These are phyloP conservation scores for Hibiscus syriacus DNA, from an alignment of 345 rosid species.

Conservation along the genomic window DNA sequence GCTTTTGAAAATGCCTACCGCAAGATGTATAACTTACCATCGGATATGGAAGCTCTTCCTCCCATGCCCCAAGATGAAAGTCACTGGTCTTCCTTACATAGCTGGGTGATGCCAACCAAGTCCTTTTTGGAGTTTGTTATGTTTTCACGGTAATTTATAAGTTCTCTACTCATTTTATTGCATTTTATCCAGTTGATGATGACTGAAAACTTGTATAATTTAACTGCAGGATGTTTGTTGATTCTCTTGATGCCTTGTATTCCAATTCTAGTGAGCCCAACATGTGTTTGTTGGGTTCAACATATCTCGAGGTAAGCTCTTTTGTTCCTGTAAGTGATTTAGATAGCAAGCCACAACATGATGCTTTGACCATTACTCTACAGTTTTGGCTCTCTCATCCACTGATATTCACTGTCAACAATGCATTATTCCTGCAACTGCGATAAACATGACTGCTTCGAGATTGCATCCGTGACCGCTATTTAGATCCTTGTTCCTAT, in stretches of 20 bases:
- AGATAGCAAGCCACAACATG: too few species aligned
- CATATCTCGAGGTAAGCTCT: slow-evolving; percentile 52
- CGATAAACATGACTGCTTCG: too few species aligned
- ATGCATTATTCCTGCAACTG: too few species aligned
- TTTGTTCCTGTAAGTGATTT: background rate
- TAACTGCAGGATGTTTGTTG: too few species aligned
- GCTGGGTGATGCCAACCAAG: slow-evolving; percentile 99
- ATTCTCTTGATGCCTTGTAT: too few species aligned
- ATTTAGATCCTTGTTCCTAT: background rate
- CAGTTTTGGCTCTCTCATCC: too few species aligned
- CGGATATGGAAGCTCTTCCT: slow-evolving; percentile 72
- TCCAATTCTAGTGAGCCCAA: slow-evolving; percentile 28
- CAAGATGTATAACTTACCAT: slow-evolving; percentile 68
- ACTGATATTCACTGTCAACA: too few species aligned
- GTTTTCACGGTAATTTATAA: slow-evolving; percentile 58
- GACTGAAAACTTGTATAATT: too few species aligned
- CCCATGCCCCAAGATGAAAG: slow-evolving; percentile 94
- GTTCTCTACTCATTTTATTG: background rate
- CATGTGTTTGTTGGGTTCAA: slow-evolving; percentile 58
- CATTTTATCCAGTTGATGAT: slow-evolving; percentile 31
- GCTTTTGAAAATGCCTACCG: too few species aligned
- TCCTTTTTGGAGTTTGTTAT: too few species aligned
- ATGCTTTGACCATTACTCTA: too few species aligned
- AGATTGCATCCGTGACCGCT: too few species aligned
- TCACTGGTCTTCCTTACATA: slow-evolving; percentile 75